Percentiles rank a stretch among this genome's conserved stretches.
Evolutionary conservation across 257 asterid genomes (phyloP).

Genomic region (Misopates orontium): DNA sequence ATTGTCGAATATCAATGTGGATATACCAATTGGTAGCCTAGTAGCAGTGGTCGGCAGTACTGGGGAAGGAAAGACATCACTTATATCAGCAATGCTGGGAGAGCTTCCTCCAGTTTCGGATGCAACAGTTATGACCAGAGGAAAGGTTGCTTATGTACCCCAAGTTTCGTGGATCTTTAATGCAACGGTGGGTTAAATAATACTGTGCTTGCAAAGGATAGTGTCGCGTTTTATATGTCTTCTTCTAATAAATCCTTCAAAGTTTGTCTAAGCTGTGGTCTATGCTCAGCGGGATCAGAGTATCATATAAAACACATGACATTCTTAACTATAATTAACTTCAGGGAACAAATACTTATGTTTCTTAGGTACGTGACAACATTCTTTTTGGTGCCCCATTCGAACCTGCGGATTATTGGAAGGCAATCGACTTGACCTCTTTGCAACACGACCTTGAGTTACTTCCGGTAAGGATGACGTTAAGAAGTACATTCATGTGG

Average conservation of each 20-base stretch:
- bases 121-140: conserved; percentile 69
- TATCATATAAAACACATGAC: no score
- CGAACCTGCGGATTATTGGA: conserved; percentile 64
- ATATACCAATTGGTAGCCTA: conserved; percentile 81
- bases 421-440: conserved; percentile 69
- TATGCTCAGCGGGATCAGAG: no score
- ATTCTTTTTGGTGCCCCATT: conserved; percentile 78
- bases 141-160: conserved; percentile 90
- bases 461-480: conserved; percentile 69
- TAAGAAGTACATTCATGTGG: conserved; percentile 17
- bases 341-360: conserved; percentile 24
- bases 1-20: conserved; percentile 80
- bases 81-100: conserved; percentile 95
- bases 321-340: conserved; percentile 6
- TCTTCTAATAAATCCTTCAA: no score
- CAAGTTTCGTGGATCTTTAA: conserved; percentile 99
- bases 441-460: conserved; percentile 86
- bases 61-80: conserved; percentile 98
- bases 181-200: conserved; percentile 70
- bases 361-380: conserved; percentile 83
- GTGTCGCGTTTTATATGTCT: no score
- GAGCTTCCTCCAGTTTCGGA: conserved; percentile 76
- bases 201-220: conserved; percentile 6
- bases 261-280: no score
- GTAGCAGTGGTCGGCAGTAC: conserved; percentile 94